A percentile compares a stretch with the other conserved stretches of the same genome.
Conservation (phyloP, 2,329 filamentous ascomycete genomes). For the Fusarium staphyleae region DNA sequence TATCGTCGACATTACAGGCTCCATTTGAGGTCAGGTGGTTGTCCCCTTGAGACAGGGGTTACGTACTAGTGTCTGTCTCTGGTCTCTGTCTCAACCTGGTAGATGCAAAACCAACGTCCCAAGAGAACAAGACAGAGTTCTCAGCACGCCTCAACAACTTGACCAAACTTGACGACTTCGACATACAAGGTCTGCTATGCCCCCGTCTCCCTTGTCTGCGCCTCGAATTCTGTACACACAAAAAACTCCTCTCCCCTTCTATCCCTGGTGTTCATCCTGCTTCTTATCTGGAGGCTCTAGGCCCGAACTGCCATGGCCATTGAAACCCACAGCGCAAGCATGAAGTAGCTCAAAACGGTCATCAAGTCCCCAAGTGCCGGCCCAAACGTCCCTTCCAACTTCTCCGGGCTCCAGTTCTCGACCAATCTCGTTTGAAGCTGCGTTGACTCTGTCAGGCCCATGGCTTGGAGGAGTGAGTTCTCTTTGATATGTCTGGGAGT, state of each 20-base stretch:
- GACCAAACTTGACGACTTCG: conserved; percentile 11
- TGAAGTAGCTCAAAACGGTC: background rate
- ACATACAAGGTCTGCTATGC: conserved; percentile 7
- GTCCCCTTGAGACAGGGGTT: conserved; percentile 33
- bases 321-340: background rate
- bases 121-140: too few species aligned
- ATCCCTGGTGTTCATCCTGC: background rate
- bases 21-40: conserved; percentile 39
- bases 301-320: background rate
- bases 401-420: background rate
- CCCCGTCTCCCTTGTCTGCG: background rate
- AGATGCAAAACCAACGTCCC: conserved; percentile 16
- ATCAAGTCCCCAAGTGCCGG: background rate
- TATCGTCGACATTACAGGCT: conserved; percentile 28
- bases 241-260: background rate
- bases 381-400: background rate
- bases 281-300: background rate
- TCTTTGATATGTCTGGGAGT: background rate
- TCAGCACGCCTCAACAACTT: conserved; percentile 11
- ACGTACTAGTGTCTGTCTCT: conserved; percentile 38
- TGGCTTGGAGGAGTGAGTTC: background rate
- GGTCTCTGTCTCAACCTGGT: conserved; percentile 15
- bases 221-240: background rate
- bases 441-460: background rate
- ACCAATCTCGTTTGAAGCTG: background rate